These are phyloP conservation scores for Diaporthe aspalathi DNA, from an alignment of 2,329 filamentous ascomycete genomes.

Conservation along the genomic window DNA sequence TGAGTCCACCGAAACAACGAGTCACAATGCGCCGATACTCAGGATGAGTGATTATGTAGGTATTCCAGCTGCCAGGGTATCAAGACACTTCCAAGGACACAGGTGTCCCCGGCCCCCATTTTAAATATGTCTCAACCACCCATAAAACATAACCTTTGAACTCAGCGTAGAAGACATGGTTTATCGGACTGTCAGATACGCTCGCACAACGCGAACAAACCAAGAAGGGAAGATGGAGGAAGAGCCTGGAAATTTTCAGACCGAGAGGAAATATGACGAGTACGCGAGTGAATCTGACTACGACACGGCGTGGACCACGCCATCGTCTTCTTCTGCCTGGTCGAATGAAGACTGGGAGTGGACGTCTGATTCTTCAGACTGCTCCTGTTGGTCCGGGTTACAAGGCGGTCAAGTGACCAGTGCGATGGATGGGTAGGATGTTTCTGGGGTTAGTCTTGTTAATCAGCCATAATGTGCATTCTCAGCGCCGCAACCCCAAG, in stretches of 20 bases:
- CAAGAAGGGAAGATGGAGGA: not conserved
- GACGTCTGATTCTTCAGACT: conserved; percentile 13
- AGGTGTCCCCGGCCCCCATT: too few species aligned
- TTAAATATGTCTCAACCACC: too few species aligned
- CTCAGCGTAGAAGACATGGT: not conserved
- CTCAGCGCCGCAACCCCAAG: too few species aligned
- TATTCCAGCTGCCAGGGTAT: too few species aligned
- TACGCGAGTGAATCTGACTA: not conserved
- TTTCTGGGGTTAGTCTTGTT: too few species aligned
- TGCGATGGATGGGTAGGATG: too few species aligned
- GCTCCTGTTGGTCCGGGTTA: not conserved
- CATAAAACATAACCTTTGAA: not conserved
- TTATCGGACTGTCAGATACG: not conserved
- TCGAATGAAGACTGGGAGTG: not conserved
- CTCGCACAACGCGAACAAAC: not conserved
- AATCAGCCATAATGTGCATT: too few species aligned
- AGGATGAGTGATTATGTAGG: not conserved
- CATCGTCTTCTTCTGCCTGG: not conserved
- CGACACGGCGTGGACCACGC: not conserved
- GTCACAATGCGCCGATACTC: not conserved
- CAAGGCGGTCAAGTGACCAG: not conserved
- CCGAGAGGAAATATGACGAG: not conserved
- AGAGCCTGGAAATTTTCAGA: not conserved
- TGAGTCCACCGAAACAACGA: not conserved
- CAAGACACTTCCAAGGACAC: not conserved